Conservation (phyloP, 2,329 filamentous ascomycete species). For the Achaetomium macrosporum region DNA sequence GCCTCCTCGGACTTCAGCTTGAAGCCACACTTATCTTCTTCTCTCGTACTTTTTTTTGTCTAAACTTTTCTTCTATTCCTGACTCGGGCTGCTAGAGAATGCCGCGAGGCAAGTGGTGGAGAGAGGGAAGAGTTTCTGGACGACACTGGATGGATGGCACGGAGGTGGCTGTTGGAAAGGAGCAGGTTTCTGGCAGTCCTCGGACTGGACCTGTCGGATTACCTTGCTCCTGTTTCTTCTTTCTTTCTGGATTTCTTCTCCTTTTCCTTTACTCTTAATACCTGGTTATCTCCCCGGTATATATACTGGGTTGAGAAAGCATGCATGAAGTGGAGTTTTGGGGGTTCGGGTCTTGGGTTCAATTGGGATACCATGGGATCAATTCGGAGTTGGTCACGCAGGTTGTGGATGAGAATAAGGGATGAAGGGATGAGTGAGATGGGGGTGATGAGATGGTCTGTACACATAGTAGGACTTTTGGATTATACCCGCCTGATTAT, state of each 20-base stretch:
- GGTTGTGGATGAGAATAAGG: neutral
- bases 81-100: conserved; percentile 19
- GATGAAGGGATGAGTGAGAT: neutral
- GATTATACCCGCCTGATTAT: conserved; percentile 10
- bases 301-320: conserved; percentile 10
- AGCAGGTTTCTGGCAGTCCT: neutral
- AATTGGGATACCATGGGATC: conserved; percentile 14
- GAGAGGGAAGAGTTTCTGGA: conserved; percentile 12
- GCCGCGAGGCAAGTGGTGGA: conserved; percentile 21
- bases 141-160: conserved; percentile 5
- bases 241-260: neutral
- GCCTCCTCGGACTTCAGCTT: conserved; percentile 17
- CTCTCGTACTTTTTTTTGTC: conserved; percentile 3
- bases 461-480: conserved; percentile 6
- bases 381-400: neutral
- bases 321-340: conserved; percentile 17
- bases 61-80: conserved; percentile 6
- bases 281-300: conserved; percentile 8
- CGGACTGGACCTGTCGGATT: conserved; percentile 13
- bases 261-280: conserved; percentile 3
- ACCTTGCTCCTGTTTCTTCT: neutral
- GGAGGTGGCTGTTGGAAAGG: neutral
- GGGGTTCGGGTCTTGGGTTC: neutral
- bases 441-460: neutral
- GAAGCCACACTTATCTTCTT: conserved; percentile 3